A percentile compares a stretch with the other conserved stretches of the same genome.
Conservation (phyloP, 371 early-diverging fungal genomes). For the Saksenaea oblongispora region DNA sequence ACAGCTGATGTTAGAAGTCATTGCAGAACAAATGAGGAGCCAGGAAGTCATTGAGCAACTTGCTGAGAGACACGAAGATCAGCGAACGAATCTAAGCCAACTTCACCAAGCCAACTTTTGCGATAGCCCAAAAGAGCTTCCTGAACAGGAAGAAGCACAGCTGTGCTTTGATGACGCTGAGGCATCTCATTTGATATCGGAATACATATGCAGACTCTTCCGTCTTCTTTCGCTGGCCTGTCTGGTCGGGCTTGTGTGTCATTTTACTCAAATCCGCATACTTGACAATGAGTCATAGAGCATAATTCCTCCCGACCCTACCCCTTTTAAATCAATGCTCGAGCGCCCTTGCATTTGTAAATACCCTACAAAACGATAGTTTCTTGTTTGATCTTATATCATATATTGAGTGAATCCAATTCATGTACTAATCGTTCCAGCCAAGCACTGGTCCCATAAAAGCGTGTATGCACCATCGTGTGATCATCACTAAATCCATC, state of each 20-base stretch:
- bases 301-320: background rate
- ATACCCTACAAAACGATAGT: background rate
- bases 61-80: slow-evolving; percentile 28
- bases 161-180: background rate
- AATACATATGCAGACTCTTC: slow-evolving; percentile 38
- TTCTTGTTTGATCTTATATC: slow-evolving; percentile 5
- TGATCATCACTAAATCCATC: slow-evolving; percentile 2
- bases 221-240: slow-evolving; percentile 26
- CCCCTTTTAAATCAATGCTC: background rate
- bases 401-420: background rate
- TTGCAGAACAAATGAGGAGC: slow-evolving; percentile 35
- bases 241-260: slow-evolving; percentile 34
- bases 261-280: slow-evolving; percentile 28
- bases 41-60: slow-evolving; percentile 41
- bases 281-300: background rate
- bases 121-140: slow-evolving; percentile 10
- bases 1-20: slow-evolving; percentile 27
- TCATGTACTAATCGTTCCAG: background rate
- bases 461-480: background rate
- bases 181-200: slow-evolving; percentile 13
- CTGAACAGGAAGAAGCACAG: slow-evolving; percentile 2
- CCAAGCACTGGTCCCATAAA: background rate
- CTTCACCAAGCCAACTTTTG: background rate
- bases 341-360: background rate
- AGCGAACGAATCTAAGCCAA: background rate